These are phyloP conservation scores for Acorus calamus DNA, from an alignment of 106 monocot genomes.

Conservation along the genomic window DNA sequence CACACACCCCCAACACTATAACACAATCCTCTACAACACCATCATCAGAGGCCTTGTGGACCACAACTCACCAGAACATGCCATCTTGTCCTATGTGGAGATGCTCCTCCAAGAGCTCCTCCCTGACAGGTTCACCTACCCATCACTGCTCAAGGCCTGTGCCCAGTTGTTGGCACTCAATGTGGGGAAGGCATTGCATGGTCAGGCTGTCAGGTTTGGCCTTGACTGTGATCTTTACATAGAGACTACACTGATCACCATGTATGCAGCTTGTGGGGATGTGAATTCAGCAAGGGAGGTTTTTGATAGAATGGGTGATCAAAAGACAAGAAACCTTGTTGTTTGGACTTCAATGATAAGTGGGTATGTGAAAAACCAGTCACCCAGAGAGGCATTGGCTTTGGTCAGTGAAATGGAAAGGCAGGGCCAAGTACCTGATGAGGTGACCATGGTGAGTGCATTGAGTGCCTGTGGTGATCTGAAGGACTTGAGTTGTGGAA, in stretches of 20 bases:
- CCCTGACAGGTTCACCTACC: slow-evolving; percentile 7
- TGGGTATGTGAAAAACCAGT: not conserved
- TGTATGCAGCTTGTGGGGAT: slow-evolving; percentile 11
- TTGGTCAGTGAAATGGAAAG: slow-evolving; percentile 1
- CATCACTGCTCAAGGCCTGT: slow-evolving; percentile 5
- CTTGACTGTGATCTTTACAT: slow-evolving; percentile 3
- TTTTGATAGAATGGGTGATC: slow-evolving; percentile 4
- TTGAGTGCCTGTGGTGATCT: not conserved
- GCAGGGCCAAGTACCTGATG: not conserved
- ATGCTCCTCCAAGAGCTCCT: slow-evolving; percentile 2
- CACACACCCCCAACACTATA: not conserved
- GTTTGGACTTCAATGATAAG: slow-evolving; percentile 9
- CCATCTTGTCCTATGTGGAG: slow-evolving; percentile 5
- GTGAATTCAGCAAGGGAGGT: not conserved
- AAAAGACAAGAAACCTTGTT: not conserved
- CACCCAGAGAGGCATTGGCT: not conserved
- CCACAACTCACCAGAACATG: not conserved
- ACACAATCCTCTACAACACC: slow-evolving; percentile 10
- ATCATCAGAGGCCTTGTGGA: slow-evolving; percentile 10
- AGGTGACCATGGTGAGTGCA: slow-evolving; percentile 1
- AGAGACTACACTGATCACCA: not conserved
- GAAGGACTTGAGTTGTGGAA: slow-evolving; percentile 2
- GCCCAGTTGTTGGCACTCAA: slow-evolving; percentile 1
- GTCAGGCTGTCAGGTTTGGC: not conserved
- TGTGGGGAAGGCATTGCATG: not conserved